Base-by-base conservation (phyloP, 345 rosid genomes). In the Bretschneidera sinensis region DNA sequence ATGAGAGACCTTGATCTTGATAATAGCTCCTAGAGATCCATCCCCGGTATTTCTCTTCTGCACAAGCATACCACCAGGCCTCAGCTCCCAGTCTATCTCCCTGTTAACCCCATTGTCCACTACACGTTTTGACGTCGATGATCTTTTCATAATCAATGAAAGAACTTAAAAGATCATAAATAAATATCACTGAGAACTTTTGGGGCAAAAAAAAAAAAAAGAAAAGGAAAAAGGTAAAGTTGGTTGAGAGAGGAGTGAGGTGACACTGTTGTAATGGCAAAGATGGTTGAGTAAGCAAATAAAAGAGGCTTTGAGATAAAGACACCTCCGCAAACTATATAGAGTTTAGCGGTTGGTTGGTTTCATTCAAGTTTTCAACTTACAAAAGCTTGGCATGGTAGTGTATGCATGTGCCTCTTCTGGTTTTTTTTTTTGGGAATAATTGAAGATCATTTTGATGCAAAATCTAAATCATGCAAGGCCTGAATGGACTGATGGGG, bases 51-150 rank as follows among this genome's bases (percentile, higher is more conserved):
- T 66, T 65, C 82, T 78, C 76, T 71, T 81, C 19, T 81, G 85
- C 54, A 78, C 85, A 59, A 81, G 85, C 85, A 78, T 75, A 22
- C 85, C 78, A 43, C 85, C 82, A 59, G 80, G 85, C 51, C 85
- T 70, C 16, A 78, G 66, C 65, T 81, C 82, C 85, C 85, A 75
- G 20, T 72, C 68, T 62, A 75, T 78, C 68, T 70, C 73, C 68
- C 70, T 62, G 34, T 63, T 60, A 28, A 24, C 51, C 35, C 15
- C 66, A 17, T 62, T 62, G 25, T 19, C 68, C 28, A 52, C 63
- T 13, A 21, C 57, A 45, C 59, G 31, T 68, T 74, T 68, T 58
- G 76, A 64, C 58, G 61, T 25, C 56, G 68, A 53, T 33, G 64
- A 71, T 62, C 61, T 73, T 73, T 62, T 61, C 78, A 72, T 70